These are phyloP conservation scores for Saccharata proteae DNA, from an alignment of 2,329 filamentous ascomycete genomes.

Conservation along the genomic window DNA sequence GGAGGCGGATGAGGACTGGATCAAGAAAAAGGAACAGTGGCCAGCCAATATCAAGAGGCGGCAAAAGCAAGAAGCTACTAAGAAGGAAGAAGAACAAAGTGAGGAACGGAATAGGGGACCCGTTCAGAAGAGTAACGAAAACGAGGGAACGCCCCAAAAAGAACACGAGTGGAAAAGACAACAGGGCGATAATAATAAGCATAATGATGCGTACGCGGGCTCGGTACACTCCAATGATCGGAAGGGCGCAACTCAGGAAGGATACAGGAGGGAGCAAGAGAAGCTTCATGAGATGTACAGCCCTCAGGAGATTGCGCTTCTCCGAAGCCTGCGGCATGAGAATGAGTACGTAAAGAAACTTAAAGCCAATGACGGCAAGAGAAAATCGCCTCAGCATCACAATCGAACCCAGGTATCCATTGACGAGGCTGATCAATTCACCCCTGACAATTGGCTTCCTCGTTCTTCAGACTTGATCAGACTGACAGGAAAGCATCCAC, in stretches of 20 bases:
- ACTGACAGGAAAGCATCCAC: conserved; percentile 40
- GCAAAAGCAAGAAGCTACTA: too few species aligned
- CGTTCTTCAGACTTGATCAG: conserved; percentile 35
- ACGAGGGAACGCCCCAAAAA: conserved; percentile 10
- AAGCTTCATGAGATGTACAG: conserved; percentile 25
- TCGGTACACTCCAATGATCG: conserved; percentile 11
- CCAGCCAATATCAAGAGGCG: conserved; percentile 36
- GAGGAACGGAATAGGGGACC: conserved; percentile 21
- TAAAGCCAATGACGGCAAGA: conserved; percentile 32
- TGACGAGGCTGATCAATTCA: conserved; percentile 39
- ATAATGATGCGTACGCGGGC: conserved; percentile 25
- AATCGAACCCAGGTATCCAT: conserved; percentile 24
- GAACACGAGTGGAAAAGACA: conserved; percentile 19
- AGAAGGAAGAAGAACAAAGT: too few species aligned
- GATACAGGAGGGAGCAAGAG: conserved; percentile 15
- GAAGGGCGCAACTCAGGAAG: conserved; percentile 12
- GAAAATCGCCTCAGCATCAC: conserved; percentile 23
- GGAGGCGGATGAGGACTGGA: conserved; percentile 35
- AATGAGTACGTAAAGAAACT: conserved; percentile 29
- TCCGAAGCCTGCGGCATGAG: conserved; percentile 32
- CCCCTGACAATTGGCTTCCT: conserved; percentile 43
- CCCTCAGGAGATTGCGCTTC: conserved; percentile 31
- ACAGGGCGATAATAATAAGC: conserved; percentile 21
- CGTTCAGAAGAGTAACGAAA: conserved; percentile 16
- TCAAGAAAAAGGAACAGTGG: conserved; percentile 38